Evolutionary conservation across 2,329 filamentous ascomycete species (phyloP).

Genomic region (Fusarium haematococcum): DNA sequence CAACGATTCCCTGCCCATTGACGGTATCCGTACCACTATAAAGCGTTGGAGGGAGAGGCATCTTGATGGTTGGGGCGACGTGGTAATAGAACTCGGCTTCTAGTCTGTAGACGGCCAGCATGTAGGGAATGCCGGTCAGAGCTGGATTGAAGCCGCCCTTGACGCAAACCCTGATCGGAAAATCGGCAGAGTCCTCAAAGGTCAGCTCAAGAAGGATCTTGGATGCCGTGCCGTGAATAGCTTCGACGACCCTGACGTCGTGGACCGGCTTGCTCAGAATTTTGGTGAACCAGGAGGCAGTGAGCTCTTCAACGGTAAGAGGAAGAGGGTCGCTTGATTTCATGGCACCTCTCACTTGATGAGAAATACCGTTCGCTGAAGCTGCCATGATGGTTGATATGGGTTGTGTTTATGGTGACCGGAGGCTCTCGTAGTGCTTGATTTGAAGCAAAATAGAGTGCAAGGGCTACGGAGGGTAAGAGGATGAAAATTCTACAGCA

Average conservation of each 20-base stretch:
- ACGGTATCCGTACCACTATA: not conserved
- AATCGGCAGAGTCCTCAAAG: not conserved
- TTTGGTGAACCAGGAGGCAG: slow-evolving; percentile 10
- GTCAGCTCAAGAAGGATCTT: not conserved
- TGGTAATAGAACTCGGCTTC: slow-evolving; percentile 11
- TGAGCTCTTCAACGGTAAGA: not conserved
- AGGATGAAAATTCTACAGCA: not conserved
- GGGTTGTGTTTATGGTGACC: not conserved
- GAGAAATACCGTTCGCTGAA: not conserved
- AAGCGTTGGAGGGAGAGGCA: not conserved
- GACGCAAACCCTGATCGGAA: not conserved
- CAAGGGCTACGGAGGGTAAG: not conserved
- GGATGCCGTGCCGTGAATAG: slow-evolving; percentile 18
- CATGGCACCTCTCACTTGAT: not conserved
- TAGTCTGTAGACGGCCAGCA: not conserved
- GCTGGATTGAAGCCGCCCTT: slow-evolving; percentile 15
- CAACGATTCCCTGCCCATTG: slow-evolving; percentile 15
- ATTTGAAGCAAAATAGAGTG: not conserved
- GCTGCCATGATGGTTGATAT: not conserved
- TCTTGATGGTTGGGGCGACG: not conserved
- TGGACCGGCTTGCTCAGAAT: not conserved
- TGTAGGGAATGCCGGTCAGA: not conserved
- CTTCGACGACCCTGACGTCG: not conserved
- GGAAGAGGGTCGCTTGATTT: slow-evolving; percentile 2
- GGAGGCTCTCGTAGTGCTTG: not conserved